These are phyloP conservation scores for Cercospora brassicicola DNA, from an alignment of 2,329 filamentous ascomycete species.

Conservation along the genomic window DNA sequence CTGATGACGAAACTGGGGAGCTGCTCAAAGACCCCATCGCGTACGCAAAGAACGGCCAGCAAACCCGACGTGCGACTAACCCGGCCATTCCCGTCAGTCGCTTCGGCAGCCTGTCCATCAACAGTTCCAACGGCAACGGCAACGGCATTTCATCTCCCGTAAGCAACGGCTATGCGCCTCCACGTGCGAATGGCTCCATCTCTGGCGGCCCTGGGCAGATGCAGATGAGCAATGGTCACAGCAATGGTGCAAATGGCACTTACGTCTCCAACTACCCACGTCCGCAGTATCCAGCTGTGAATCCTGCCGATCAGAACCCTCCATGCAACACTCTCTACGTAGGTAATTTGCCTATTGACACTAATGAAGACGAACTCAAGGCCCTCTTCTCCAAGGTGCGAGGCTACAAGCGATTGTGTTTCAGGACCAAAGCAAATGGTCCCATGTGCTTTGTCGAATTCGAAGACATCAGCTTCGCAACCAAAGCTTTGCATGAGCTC, in stretches of 20 bases:
- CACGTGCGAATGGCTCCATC: conserved; percentile 49
- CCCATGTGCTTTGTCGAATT: conserved; percentile 99
- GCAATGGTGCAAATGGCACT: conserved; percentile 56
- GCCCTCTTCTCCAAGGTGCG: conserved; percentile 88
- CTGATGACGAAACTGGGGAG: conserved; percentile 69
- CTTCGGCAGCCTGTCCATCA: conserved; percentile 70
- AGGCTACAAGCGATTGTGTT: conserved; percentile 92
- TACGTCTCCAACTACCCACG: conserved; percentile 62
- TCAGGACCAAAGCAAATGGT: conserved; percentile 90
- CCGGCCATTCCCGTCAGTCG: conserved; percentile 67
- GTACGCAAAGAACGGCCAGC: conserved; percentile 68
- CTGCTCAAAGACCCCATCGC: conserved; percentile 71
- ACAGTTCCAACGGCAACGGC: conserved; percentile 55
- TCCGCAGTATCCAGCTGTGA: conserved; percentile 78
- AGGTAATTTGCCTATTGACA: conserved; percentile 90
- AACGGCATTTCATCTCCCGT: conserved; percentile 54
- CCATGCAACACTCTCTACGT: conserved; percentile 98
- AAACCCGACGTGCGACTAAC: conserved; percentile 65
- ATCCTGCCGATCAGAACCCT: conserved; percentile 93
- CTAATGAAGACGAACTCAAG: conserved; percentile 93
- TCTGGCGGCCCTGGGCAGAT: conserved; percentile 49
- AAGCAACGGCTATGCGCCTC: conserved; percentile 55
- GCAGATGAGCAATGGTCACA: conserved; percentile 26
- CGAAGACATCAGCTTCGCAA: conserved; percentile 87
- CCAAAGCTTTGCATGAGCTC: conserved; percentile 83